Percentiles rank a stretch among this genome's conserved stretches.
phyloP scores from a whole-genome alignment of 1,139 yeast species.

The Eremothecium cymbalariae region DNA sequence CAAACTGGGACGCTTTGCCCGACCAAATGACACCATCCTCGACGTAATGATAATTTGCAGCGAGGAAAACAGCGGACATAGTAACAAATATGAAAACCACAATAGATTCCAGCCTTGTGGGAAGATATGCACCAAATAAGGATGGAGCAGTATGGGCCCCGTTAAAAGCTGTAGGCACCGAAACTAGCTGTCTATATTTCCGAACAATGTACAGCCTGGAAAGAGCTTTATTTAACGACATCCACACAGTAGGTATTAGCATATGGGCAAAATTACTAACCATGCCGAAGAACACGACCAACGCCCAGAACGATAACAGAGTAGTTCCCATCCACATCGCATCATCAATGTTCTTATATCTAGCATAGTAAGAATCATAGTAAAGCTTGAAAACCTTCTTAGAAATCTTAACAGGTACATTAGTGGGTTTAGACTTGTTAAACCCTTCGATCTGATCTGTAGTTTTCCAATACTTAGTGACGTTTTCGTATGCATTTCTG shows the following conservation, averaged over 20 bases:
- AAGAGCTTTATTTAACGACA: slow-evolving; percentile 29
- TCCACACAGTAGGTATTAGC: slow-evolving; percentile 13
- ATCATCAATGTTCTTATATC: slow-evolving; percentile 36
- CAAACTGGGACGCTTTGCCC: slow-evolving; percentile 35
- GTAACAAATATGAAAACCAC: slow-evolving; percentile 41
- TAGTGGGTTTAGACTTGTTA: slow-evolving; percentile 24
- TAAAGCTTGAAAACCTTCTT: slow-evolving; percentile 32
- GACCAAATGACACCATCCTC: slow-evolving; percentile 37
- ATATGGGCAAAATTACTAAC: slow-evolving; percentile 33
- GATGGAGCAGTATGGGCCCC: slow-evolving; percentile 21
- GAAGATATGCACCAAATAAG: slow-evolving; percentile 33
- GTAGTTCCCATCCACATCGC: slow-evolving; percentile 45
- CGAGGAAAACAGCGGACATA: slow-evolving; percentile 39
- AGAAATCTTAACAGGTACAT: slow-evolving; percentile 28
- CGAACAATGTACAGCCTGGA: slow-evolving; percentile 35
- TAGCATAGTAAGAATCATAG: slow-evolving; percentile 30
- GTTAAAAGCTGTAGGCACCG: slow-evolving; percentile 41
- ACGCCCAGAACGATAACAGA: slow-evolving; percentile 42
- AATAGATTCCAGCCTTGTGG: slow-evolving; percentile 56
- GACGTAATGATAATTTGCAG: slow-evolving; percentile 38
- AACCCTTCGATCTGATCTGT: slow-evolving; percentile 27
- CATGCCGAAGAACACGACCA: slow-evolving; percentile 38
- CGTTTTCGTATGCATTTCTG: slow-evolving; percentile 36
- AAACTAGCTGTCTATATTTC: slow-evolving; percentile 38
- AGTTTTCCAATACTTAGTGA: slow-evolving; percentile 33